Percentiles rank a stretch among this genome's conserved stretches.
These are phyloP conservation scores for Austroboletus niveus DNA, from an alignment of 1,284 basidiomycete species.

Conservation along the genomic window DNA sequence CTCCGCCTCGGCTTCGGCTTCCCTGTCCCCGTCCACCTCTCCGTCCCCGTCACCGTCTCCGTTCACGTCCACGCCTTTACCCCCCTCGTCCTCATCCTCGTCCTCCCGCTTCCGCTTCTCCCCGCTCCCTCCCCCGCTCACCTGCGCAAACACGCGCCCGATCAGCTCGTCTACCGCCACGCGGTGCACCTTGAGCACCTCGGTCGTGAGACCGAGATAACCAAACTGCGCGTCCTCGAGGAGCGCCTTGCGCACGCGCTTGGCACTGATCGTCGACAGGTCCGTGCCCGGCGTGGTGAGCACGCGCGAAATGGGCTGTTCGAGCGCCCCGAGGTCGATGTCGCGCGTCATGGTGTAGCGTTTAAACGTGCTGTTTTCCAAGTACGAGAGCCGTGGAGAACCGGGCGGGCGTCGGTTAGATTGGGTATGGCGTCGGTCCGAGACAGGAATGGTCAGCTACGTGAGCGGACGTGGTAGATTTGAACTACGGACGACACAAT, in stretches of 20 bases:
- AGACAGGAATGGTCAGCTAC: too few relatives aligned
- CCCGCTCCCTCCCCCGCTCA: conserved; percentile 40
- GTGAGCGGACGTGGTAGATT: not conserved
- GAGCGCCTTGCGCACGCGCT: conserved; percentile 69
- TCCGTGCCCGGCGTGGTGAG: conserved; percentile 69
- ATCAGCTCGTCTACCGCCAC: conserved; percentile 59
- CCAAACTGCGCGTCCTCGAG: conserved; percentile 45
- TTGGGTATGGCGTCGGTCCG: too few relatives aligned
- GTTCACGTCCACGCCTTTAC: conserved; percentile 15
- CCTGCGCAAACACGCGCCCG: conserved; percentile 53
- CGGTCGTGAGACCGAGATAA: conserved; percentile 42
- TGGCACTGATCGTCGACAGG: conserved; percentile 72
- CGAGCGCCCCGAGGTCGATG: conserved; percentile 47
- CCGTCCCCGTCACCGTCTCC: conserved; percentile 22
- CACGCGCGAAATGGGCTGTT: conserved; percentile 61
- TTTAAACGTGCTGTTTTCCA: not conserved
- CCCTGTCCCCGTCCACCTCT: conserved; percentile 31
- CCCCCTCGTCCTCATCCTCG: conserved; percentile 25
- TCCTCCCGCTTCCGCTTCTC: conserved; percentile 13
- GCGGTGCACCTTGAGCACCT: conserved; percentile 58
- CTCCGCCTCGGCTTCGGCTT: conserved; percentile 26
- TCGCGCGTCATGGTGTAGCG: not conserved
- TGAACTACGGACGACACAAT: not conserved
- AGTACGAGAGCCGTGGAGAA: not conserved
- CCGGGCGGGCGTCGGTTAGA: too few relatives aligned